Evolutionary conservation across 805 yeast genomes (phyloP).

Genomic region (Teunomyces kruisii): DNA sequence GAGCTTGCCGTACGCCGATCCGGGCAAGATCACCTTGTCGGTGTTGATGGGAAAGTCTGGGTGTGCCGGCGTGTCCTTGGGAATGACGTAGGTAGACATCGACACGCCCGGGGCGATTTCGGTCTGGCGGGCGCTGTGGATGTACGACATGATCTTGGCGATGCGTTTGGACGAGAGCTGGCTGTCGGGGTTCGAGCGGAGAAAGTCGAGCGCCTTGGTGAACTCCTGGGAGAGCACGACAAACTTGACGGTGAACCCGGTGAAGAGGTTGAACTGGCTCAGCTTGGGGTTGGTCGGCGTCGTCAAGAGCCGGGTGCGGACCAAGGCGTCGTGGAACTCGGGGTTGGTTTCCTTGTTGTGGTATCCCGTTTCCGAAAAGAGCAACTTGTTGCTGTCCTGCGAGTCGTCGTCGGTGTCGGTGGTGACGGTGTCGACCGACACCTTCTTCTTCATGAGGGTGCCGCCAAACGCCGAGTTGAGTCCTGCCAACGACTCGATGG

Average conservation of each 20-base stretch:
- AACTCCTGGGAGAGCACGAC: slow-evolving; percentile 28
- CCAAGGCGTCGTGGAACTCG: slow-evolving; percentile 32
- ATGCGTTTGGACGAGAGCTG: slow-evolving; percentile 19
- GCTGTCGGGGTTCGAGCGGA: slow-evolving; percentile 15
- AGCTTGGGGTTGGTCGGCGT: slow-evolving; percentile 8
- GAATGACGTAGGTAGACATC: slow-evolving; percentile 22
- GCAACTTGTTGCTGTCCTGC: slow-evolving; percentile 3
- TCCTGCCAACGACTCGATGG: slow-evolving; percentile 23
- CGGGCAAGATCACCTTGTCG: slow-evolving; percentile 14
- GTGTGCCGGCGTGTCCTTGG: slow-evolving; percentile 25
- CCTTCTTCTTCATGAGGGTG: slow-evolving; percentile 6
- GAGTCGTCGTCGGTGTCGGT: not conserved
- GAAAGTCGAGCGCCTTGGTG: slow-evolving; percentile 20
- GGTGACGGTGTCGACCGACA: not conserved
- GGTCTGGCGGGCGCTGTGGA: slow-evolving; percentile 18
- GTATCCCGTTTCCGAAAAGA: slow-evolving; percentile 33
- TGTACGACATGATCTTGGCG: slow-evolving; percentile 10
- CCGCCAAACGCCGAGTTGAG: slow-evolving; percentile 17
- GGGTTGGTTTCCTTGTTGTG: slow-evolving; percentile 23
- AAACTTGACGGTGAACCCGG: slow-evolving; percentile 30
- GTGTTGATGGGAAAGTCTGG: slow-evolving; percentile 21
- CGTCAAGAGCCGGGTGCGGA: slow-evolving; percentile 25
- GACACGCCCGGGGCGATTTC: slow-evolving; percentile 25
- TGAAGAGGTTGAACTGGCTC: slow-evolving; percentile 29
- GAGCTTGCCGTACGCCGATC: slow-evolving; percentile 20